Evolutionary conservation across 208 protist genomes (phyloP).

Genomic region (Leishmania tropica): DNA sequence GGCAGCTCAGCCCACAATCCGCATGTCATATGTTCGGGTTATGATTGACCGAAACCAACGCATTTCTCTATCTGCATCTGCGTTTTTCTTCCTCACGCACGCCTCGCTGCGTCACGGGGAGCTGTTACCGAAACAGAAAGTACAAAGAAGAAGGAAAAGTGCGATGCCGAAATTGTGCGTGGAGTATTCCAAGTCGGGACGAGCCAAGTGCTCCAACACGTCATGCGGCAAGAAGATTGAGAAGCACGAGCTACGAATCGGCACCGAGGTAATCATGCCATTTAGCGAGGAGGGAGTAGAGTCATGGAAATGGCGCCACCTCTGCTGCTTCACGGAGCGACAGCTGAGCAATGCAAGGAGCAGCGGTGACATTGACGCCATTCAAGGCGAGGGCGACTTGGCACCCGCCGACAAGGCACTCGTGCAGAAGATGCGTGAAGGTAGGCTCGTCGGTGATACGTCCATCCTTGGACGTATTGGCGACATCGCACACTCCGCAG

Average conservation of each 20-base stretch:
- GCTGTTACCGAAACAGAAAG: background rate
- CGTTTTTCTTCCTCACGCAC: background rate
- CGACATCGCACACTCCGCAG: constrained; percentile 62
- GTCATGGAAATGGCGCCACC: constrained; percentile 80
- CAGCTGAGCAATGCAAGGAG: constrained; percentile 69
- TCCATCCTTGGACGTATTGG: constrained; percentile 65
- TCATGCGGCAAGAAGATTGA: constrained; percentile 62
- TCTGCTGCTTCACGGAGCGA: constrained; percentile 85
- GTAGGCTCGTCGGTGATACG: constrained; percentile 50
- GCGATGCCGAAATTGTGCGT: constrained; percentile 66
- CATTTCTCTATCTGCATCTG: background rate
- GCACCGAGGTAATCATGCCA: constrained; percentile 60
- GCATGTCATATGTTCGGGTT: background rate
- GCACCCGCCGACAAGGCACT: constrained; percentile 56
- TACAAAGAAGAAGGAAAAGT: background rate
- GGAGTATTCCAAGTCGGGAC: constrained; percentile 79
- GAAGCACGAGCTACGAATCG: constrained; percentile 84
- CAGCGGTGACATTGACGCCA: constrained; percentile 57
- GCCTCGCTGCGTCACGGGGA: background rate
- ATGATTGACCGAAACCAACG: background rate
- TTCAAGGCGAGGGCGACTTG: constrained; percentile 68
- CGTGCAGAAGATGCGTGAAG: constrained; percentile 63
- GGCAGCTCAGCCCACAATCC: background rate
- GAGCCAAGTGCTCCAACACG: constrained; percentile 57
- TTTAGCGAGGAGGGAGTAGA: constrained; percentile 45